These are phyloP conservation scores for Aspergillus proliferans DNA, from an alignment of 2,329 filamentous ascomycete species.

Conservation along the genomic window DNA sequence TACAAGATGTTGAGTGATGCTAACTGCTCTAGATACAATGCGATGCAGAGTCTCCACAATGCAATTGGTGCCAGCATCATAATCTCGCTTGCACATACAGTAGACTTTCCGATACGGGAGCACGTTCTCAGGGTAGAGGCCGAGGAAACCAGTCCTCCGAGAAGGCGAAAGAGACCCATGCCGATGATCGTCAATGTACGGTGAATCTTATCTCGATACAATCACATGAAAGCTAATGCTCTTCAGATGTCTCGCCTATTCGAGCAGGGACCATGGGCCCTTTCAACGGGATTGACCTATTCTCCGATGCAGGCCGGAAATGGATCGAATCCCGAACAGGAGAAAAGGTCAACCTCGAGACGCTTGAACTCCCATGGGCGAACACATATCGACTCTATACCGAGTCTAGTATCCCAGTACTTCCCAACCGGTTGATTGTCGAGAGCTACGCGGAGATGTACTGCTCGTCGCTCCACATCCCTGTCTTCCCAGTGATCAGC, in stretches of 20 bases:
- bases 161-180: neutral
- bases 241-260: neutral
- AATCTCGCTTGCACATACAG: conserved; percentile 12
- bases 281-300: neutral
- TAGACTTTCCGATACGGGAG: neutral
- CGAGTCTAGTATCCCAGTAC: neutral
- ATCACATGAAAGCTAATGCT: no score
- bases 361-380: conserved; percentile 2
- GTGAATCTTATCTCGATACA: no score
- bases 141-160: neutral
- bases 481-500: conserved; percentile 10
- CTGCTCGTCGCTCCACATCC: conserved; percentile 6
- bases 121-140: neutral
- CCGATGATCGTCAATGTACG: neutral
- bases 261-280: neutral
- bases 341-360: conserved; percentile 1
- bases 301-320: conserved; percentile 1
- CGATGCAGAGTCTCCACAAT: conserved; percentile 9
- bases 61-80: conserved; percentile 15
- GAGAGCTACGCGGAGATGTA: conserved; percentile 4
- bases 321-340: conserved; percentile 4
- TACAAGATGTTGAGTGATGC: neutral
- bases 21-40: conserved; percentile 8
- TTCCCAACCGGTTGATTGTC: neutral
- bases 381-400: neutral